phyloP scores from a whole-genome alignment of 2,329 filamentous ascomycete species.

The Orbilia quercus region DNA sequence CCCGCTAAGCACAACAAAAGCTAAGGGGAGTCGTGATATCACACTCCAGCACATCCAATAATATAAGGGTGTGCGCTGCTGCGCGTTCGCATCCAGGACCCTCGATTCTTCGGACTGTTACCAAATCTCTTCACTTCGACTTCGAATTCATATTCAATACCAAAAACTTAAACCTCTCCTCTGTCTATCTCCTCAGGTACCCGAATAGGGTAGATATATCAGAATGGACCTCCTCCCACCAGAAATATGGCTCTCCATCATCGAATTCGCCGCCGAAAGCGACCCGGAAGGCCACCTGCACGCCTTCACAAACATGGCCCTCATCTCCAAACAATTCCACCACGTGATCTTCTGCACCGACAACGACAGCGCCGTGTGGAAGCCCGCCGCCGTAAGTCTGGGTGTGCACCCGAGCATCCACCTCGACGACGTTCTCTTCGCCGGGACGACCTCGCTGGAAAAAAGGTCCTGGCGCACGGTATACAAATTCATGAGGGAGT shows the following conservation, averaged over 20 bases:
- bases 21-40: constrained; percentile 29
- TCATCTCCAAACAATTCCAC: constrained; percentile 58
- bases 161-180: too few relatives aligned
- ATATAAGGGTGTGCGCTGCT: background rate
- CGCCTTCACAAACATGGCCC: constrained; percentile 57
- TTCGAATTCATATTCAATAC: constrained; percentile 3
- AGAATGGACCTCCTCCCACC: constrained; percentile 41
- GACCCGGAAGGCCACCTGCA: constrained; percentile 36
- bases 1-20: constrained; percentile 7
- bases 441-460: constrained; percentile 58
- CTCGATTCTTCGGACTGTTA: background rate
- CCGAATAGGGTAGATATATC: too few relatives aligned
- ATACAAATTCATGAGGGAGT: constrained; percentile 58
- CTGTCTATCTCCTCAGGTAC: too few relatives aligned
- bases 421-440: constrained; percentile 59
- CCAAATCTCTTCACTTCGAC: constrained; percentile 14
- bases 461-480: constrained; percentile 59
- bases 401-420: constrained; percentile 57
- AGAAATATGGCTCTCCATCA: constrained; percentile 54
- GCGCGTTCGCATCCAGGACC: background rate
- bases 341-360: constrained; percentile 59
- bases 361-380: constrained; percentile 59
- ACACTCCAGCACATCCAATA: background rate
- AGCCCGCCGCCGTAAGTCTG: constrained; percentile 57
- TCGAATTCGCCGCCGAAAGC: constrained; percentile 44